phyloP scores from a whole-genome alignment of 2,329 filamentous ascomycete species.

The Aspergillus sp. region DNA sequence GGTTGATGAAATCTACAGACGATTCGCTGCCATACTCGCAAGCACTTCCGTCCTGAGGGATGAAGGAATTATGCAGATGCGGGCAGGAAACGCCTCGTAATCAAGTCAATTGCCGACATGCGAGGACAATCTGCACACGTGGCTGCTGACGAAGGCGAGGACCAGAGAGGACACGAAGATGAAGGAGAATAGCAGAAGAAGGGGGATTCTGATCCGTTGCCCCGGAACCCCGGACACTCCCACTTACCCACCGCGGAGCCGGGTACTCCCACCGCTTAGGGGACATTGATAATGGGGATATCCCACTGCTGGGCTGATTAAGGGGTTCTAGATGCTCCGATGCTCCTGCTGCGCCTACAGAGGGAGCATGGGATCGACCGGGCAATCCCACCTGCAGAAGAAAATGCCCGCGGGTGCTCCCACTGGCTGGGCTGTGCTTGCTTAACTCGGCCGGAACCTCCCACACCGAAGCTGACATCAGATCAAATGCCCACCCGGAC shows the following conservation, averaged over 20 bases:
- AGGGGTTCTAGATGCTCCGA: not conserved
- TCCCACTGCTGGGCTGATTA: not conserved
- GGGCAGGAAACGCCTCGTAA: no score
- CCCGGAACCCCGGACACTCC: not conserved
- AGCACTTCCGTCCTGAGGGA: no score
- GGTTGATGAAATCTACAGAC: no score
- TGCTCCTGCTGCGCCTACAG: not conserved
- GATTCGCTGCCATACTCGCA: no score
- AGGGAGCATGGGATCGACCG: not conserved
- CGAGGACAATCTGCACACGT: no score
- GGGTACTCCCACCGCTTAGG: not conserved
- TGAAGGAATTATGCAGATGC: no score
- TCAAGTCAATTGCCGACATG: no score
- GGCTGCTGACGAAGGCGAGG: no score
- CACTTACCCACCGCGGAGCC: not conserved
- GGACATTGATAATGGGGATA: not conserved
- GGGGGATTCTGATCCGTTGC: not conserved
- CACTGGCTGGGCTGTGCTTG: not conserved
- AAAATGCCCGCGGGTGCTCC: not conserved
- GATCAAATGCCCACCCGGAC: not conserved
- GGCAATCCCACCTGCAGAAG: not conserved
- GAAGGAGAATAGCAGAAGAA: not conserved
- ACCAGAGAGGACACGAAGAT: no score
- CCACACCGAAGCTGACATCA: not conserved
- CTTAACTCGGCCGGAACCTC: not conserved